Percentiles rank a stretch among this genome's conserved stretches.
Evolutionary conservation across 2,329 filamentous ascomycete species (phyloP).

Genomic region (Clonostachys byssicola): DNA sequence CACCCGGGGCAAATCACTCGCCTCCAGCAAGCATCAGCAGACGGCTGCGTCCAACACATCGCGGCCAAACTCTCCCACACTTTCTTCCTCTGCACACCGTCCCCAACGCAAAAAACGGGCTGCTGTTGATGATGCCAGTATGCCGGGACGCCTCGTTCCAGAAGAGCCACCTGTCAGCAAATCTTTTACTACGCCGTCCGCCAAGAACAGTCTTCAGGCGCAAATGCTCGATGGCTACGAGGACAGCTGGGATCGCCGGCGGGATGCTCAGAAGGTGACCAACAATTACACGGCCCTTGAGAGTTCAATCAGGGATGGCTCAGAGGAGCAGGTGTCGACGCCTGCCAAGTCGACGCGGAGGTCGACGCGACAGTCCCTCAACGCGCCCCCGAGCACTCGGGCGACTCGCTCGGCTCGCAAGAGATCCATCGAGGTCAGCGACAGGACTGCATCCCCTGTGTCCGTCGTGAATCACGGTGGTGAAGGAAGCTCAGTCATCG

Average conservation of each 20-base stretch:
- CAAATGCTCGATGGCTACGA: slow-evolving; percentile 9
- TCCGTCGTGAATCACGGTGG: slow-evolving; percentile 43
- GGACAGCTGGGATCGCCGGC: slow-evolving; percentile 14
- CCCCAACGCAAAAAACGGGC: neutral
- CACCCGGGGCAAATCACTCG: slow-evolving; percentile 30
- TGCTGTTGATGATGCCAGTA: slow-evolving; percentile 20
- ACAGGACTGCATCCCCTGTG: slow-evolving; percentile 48
- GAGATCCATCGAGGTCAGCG: slow-evolving; percentile 44
- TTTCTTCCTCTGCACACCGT: slow-evolving; percentile 5
- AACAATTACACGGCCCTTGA: slow-evolving; percentile 24
- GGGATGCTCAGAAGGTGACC: slow-evolving; percentile 29
- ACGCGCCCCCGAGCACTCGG: slow-evolving; percentile 22
- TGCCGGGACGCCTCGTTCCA: slow-evolving; percentile 32
- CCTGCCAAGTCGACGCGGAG: slow-evolving; percentile 21
- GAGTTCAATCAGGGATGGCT: slow-evolving; percentile 29
- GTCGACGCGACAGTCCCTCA: slow-evolving; percentile 28
- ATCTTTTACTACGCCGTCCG: slow-evolving; percentile 10
- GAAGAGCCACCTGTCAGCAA: slow-evolving; percentile 12
- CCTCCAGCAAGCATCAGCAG: slow-evolving; percentile 25
- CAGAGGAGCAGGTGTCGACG: slow-evolving; percentile 11
- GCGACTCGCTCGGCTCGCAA: slow-evolving; percentile 47
- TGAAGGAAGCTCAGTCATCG: slow-evolving; percentile 33
- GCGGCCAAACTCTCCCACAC: slow-evolving; percentile 19
- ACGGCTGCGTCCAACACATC: slow-evolving; percentile 25
- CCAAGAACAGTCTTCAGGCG: slow-evolving; percentile 18